Base-by-base conservation (phyloP, 371 early-diverging fungal species). In the Encephalitozoon hellem region DNA sequence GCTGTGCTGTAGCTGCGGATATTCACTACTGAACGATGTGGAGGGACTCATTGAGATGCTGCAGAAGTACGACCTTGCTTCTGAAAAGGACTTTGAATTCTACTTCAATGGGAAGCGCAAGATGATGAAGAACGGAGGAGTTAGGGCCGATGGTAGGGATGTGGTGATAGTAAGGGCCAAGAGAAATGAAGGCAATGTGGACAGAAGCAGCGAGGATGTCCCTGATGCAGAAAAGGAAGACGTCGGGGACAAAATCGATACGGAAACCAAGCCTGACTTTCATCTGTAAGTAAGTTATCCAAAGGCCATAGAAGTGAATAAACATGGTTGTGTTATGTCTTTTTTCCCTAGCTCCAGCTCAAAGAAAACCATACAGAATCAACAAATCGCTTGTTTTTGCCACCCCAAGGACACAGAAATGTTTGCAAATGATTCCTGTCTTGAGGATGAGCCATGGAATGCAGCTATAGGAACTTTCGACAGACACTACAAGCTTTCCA, bases 1-100 rank as follows among this genome's bases (percentile, higher is more conserved):
- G 9, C 3, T 76, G 43, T 76, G 77, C 34, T 72, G 73, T 34
- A 34, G 49, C 8, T 72, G 73, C 18, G 41, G 42, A 51, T 72
- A 72, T 47, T 26, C 43, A 23, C 34, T 38, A 0, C 25, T 63
- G n/a, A 47, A 39, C 1, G 52, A 42, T 11, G 59, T 64, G n/a
- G 73, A 72, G 5, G 15, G 25, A 39, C 39, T 64, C 12, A 64
- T 72, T 6, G 65, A 55, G 30, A 49, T 28, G 25, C 18, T 65
- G 38, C n/a, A 49, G 38, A 54, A 72, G n/a, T 39, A 64, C 4
- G 52, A 72, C 26, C 21, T 64, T 49, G 42, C 42, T 25, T 63
- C 25, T 4, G 64, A 49, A 3, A 41, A 72, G 32, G 73, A 72
- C 23, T 38, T 72, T 49, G 59, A 63, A 34, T 72, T 72, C 28